A percentile compares a stretch with the other conserved stretches of the same genome.
phyloP scores from a whole-genome alignment of 805 yeast genomes.

The Metschnikowia matae region DNA sequence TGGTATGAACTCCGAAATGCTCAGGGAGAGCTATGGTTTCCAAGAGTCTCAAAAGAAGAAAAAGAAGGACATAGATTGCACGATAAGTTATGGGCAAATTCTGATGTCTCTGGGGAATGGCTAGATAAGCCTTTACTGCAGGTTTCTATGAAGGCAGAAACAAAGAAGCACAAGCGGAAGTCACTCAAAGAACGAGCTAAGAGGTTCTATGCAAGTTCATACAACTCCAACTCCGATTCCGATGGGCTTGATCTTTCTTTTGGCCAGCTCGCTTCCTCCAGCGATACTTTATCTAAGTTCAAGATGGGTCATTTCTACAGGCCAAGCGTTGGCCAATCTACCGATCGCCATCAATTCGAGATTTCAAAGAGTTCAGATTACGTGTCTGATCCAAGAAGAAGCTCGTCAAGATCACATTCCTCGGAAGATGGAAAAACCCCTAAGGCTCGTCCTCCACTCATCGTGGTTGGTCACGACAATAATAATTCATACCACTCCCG shows the following conservation, averaged over 20 bases:
- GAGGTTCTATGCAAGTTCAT: constrained; percentile 9
- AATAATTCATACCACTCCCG: not conserved
- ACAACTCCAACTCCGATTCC: constrained; percentile 3
- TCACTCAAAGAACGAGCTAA: constrained; percentile 13
- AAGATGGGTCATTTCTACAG: constrained; percentile 1
- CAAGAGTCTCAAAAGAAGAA: constrained; percentile 2
- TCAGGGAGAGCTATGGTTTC: constrained; percentile 52
- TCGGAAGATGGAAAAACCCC: not conserved
- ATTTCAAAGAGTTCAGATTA: not conserved
- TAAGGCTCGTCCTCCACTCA: constrained; percentile 1
- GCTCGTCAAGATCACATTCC: not conserved
- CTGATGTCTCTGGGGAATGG: constrained; percentile 10
- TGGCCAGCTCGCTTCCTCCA: not conserved
- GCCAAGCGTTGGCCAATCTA: not conserved
- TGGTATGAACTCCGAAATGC: constrained; percentile 49
- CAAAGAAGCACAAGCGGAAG: constrained; percentile 2
- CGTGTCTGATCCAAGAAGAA: not conserved
- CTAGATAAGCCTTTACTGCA: constrained; percentile 7
- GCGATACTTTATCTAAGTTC: not conserved
- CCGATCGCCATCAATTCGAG: constrained; percentile 1
- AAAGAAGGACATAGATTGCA: constrained; percentile 20
- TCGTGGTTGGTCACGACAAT: not conserved
- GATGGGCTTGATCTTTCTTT: constrained; percentile 1
- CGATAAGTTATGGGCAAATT: constrained; percentile 30
- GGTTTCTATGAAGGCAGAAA: constrained; percentile 5